These are phyloP conservation scores for grape (Vitis vinifera) DNA, from an alignment of 164 flowering plant genomes.

Conservation along the genomic window ASM3070453v1 NC_081810.1:7619001-7619500, in stretches of 20 bases:
- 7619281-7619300: neutral
- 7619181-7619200: conserved; percentile 76
- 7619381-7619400: neutral
- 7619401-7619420: conserved; percentile 53
- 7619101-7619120: no score
- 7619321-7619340: neutral
- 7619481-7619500: conserved; percentile 85
- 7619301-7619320: neutral
- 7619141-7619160: no score
- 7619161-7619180: conserved; percentile 81
- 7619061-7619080: no score
- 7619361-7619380: neutral
- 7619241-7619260: conserved; percentile 78
- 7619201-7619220: conserved; percentile 87
- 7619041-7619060: no score
- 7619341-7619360: neutral
- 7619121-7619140: no score
- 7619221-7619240: conserved; percentile 84
- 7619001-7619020: conserved; percentile 63
- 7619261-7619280: neutral
- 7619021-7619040: neutral
- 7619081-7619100: no score
- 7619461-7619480: conserved; percentile 94
- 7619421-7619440: conserved; percentile 88
- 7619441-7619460: conserved; percentile 93